These are phyloP conservation scores for Albugo candida DNA, from an alignment of 352 stramenopile genomes.

Conservation along the genomic window DNA sequence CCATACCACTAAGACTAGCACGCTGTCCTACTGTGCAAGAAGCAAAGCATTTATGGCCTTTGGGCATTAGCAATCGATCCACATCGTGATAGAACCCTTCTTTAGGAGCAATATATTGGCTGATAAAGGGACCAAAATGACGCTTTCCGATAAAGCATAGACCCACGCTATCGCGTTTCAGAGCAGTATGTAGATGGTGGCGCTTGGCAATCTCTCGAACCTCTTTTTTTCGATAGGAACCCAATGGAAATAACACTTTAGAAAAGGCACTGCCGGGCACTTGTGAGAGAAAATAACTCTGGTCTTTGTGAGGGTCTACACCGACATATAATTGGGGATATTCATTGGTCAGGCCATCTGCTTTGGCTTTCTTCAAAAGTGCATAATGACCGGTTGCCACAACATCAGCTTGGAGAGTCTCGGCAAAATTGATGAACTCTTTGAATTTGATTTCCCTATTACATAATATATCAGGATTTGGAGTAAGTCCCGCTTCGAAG, in stretches of 20 bases:
- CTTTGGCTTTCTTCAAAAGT: constrained; percentile 21
- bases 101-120: constrained; percentile 74
- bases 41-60: constrained; percentile 58
- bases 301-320: constrained; percentile 83
- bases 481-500: constrained; percentile 68
- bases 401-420: constrained; percentile 67
- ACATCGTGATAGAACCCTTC: constrained; percentile 69
- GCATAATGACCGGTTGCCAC: constrained; percentile 96
- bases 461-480: constrained; percentile 91
- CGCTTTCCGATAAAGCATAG: constrained; percentile 98
- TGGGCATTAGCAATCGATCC: constrained; percentile 26
- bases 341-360: not conserved
- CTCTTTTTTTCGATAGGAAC: constrained; percentile 78
- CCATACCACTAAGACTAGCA: constrained; percentile 75
- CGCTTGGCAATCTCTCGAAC: constrained; percentile 81
- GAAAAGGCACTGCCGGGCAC: constrained; percentile 45
- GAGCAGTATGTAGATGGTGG: constrained; percentile 68
- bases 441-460: constrained; percentile 99
- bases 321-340: constrained; percentile 62
- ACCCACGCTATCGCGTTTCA: constrained; percentile 91
- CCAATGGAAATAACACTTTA: constrained; percentile 90
- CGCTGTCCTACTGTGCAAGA: constrained; percentile 89
- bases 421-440: constrained; percentile 84
- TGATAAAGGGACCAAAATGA: constrained; percentile 82
- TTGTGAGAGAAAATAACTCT: constrained; percentile 94